phyloP scores from a whole-genome alignment of 768 basidiomycete genomes.

The Termitomyces titanicus region DNA sequence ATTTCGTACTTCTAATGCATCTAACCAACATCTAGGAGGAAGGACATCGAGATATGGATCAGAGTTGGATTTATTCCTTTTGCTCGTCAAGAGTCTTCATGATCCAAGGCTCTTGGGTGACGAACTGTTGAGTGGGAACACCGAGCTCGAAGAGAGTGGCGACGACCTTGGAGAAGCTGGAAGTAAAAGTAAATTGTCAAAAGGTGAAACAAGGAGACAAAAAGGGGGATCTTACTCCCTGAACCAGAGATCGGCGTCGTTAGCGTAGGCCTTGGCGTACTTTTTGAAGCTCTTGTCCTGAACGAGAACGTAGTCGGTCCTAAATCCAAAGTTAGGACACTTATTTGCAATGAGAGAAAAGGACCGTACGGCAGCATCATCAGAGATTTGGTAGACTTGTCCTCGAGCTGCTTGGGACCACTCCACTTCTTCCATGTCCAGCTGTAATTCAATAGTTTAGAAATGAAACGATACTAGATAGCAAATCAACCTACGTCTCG shows the following conservation, averaged over 20 bases:
- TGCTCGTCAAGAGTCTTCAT: constrained; percentile 58
- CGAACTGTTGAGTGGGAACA: constrained; percentile 80
- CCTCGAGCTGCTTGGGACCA: constrained; percentile 91
- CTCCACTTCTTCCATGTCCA: constrained; percentile 97
- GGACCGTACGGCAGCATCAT: constrained; percentile 92
- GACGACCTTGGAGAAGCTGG: constrained; percentile 80
- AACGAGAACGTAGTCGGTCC: constrained; percentile 83
- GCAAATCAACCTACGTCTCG: constrained; percentile 56
- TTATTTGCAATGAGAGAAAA: not conserved
- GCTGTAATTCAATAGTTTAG: constrained; percentile 22
- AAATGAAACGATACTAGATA: not conserved
- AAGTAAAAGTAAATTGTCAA: constrained; percentile 2
- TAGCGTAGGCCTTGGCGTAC: constrained; percentile 82
- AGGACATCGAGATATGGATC: constrained; percentile 1
- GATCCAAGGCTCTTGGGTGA: constrained; percentile 68
- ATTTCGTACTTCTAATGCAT: not conserved
- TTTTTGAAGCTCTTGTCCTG: constrained; percentile 94
- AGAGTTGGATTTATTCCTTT: constrained; percentile 8
- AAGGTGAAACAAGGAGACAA: not conserved
- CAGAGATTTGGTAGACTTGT: constrained; percentile 81
- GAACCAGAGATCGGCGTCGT: constrained; percentile 85
- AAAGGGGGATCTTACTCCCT: constrained; percentile 64
- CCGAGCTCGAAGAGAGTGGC: constrained; percentile 88
- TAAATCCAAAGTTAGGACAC: constrained; percentile 20
- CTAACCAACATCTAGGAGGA: constrained; percentile 3